Evolutionary conservation across 2,329 filamentous ascomycete genomes (phyloP).

Genomic region (Venturia effusa): DNA sequence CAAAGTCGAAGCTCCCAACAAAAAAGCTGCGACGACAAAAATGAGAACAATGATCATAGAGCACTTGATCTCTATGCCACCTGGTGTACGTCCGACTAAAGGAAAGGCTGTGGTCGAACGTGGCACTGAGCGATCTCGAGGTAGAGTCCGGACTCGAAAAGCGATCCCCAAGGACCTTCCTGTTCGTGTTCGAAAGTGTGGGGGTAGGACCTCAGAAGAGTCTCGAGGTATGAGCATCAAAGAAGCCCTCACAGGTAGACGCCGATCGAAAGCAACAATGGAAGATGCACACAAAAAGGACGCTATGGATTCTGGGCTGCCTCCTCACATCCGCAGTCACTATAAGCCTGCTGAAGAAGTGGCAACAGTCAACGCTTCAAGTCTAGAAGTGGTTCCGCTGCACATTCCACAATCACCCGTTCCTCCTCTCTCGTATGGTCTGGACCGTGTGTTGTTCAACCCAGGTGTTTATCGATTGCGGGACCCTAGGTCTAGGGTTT

Average conservation of each 20-base stretch:
- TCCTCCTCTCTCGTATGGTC: constrained; percentile 51
- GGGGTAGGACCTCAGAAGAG: neutral
- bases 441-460: constrained; percentile 93
- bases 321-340: neutral
- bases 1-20: neutral
- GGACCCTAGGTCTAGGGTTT: constrained; percentile 77
- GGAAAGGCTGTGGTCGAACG: neutral
- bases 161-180: too few relatives aligned
- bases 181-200: too few relatives aligned
- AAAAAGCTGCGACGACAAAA: neutral
- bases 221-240: neutral
- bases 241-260: neutral
- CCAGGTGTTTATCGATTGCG: constrained; percentile 85
- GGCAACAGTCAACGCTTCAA: neutral
- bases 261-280: neutral
- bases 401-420: constrained; percentile 3
- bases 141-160: too few relatives aligned
- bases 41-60: neutral
- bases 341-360: neutral
- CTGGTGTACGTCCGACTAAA: neutral
- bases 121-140: too few relatives aligned
- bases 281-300: neutral
- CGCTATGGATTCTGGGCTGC: neutral
- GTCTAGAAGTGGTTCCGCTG: neutral
- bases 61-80: neutral